Evolutionary conservation across 192 early-diverging fungal genomes (phyloP), one percentile per base, ranked within the genome.

Genomic region (Mortierella claussenii): DNA sequence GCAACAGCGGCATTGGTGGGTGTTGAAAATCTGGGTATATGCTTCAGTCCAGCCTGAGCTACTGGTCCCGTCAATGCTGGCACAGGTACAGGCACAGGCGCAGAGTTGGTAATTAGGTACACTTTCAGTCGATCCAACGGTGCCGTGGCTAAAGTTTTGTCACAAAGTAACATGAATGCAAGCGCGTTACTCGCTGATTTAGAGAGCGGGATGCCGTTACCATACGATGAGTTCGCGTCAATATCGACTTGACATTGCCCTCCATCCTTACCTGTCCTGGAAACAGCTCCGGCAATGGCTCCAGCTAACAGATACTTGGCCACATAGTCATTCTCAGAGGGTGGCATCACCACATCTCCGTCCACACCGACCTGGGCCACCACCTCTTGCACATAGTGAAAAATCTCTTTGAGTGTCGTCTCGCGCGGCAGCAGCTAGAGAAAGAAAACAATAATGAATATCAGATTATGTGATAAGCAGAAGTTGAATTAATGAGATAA

Each of bases 41-140:
- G 51, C 26, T 79, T 75, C 8, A 68, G 55, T 45, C 60, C 65
- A 18, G 61, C 37, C 49, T 79, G 28, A 18, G 65, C 55, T 23
- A 47, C 60, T 23, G 59, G 45, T 37, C 58, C 58, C 51, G 54
- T 65, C 47, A 74, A 52, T 30, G 55, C 37, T 15, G 65, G 57
- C 11, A 69, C 45, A n/a, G n/a, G n/a, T n/a, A n/a, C n/a, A n/a
- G n/a, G n/a, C n/a, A n/a, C n/a, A n/a, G n/a, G n/a, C n/a, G n/a
- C n/a, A 7, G 80, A 82, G 46, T 81, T 82, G 37, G 80, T 83
- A 52, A 80, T 83, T 13, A 83, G 76, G 60, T 85, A 87, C 26
- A 91, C 86, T 68, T 87, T 88, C 13, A 92, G 81, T 37, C 92
- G 85, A 80, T 93, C 92, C 60, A 93, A 74, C 3, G 92, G 92